Evolutionary conservation across 1,284 basidiomycete genomes (phyloP), one percentile per base, ranked within the genome.

Genomic region (Microbotryomycetes sp.): DNA sequence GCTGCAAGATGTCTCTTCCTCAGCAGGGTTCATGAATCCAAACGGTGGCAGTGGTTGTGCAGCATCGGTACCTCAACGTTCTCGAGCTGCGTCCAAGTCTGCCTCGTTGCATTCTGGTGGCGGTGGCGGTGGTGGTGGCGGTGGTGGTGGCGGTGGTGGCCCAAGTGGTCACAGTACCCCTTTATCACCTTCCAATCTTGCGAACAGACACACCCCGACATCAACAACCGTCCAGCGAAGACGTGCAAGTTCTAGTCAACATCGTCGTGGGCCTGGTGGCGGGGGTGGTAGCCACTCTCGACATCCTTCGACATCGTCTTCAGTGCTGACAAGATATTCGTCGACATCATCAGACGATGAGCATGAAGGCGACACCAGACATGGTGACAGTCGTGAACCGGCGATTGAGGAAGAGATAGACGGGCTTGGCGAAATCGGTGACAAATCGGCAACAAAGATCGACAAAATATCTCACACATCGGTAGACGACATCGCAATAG

Each of bases 1-100:
- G 3, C 28, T 49, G 14, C 58, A 62, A 12, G 31, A 19, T 32
- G 36, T 16, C 5, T 69, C 31, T 74, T 73, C 6, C 54, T 69
- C n/a, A 70, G 68, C 16, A 53, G 62, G 25, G 22, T 50, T 45
- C 19, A 61, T 5, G 58, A 59, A 15, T 61, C 61, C 22, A n/a
- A 63, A 62, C 51, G 63, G 29, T 49, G 63, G 32, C 45, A 59
- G 47, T 36, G 58, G 19, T 56, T 63, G 36, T 32, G 66, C 59
- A 28, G 26, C 46, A 22, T 31, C 58, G 15, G 28, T 36, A 15
- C 22, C 49, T 31, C 54, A 32, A 3, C 56, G 46, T 2, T 49
- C 31, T 31, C 49, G 60, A 4, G 49, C 48, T 56, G 70, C 26
- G 65, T 62, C 30, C 50, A 51, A 28, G 60, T 66, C 55, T 48